Conservation (phyloP, 352 stramenopile genomes). For the Phytophthora colocasiae region DNA sequence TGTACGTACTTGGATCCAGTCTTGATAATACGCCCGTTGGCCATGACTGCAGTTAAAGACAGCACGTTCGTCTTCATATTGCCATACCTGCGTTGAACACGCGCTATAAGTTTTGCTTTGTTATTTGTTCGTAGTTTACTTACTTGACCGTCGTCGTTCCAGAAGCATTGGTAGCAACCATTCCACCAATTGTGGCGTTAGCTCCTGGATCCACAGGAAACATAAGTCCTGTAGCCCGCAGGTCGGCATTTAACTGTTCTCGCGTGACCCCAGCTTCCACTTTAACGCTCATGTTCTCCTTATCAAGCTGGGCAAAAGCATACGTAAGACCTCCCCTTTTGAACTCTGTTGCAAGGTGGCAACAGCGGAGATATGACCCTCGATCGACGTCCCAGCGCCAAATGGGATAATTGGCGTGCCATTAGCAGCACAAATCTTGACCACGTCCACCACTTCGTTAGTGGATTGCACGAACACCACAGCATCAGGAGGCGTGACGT, state of each 20-base stretch:
- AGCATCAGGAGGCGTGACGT: constrained; percentile 75
- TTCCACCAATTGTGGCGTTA: constrained; percentile 95
- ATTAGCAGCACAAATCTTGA: constrained; percentile 84
- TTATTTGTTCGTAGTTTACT: not conserved
- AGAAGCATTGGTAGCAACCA: constrained; percentile 90
- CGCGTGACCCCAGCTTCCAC: constrained; percentile 94
- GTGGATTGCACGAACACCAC: constrained; percentile 85
- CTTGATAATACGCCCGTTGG: constrained; percentile 82
- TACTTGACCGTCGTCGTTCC: constrained; percentile 91
- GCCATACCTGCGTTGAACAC: constrained; percentile 44
- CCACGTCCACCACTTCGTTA: constrained; percentile 86
- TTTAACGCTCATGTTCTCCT: constrained; percentile 85
- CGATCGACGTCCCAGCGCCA: constrained; percentile 90
- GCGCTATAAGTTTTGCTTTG: not conserved
- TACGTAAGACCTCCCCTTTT: not conserved
- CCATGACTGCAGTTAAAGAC: constrained; percentile 90
- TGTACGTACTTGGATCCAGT: constrained; percentile 82
- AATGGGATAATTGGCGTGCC: constrained; percentile 94
- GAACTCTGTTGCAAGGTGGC: constrained; percentile 7
- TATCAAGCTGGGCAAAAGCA: constrained; percentile 17
- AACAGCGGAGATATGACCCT: constrained; percentile 94
- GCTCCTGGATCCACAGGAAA: constrained; percentile 97
- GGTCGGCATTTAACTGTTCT: constrained; percentile 88
- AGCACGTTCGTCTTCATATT: constrained; percentile 97
- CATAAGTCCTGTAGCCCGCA: constrained; percentile 87